Evolutionary conservation across 345 rosid species (phyloP), one percentile per base, ranked within the genome.

Genomic region (Sisymbrium altissimum): DNA sequence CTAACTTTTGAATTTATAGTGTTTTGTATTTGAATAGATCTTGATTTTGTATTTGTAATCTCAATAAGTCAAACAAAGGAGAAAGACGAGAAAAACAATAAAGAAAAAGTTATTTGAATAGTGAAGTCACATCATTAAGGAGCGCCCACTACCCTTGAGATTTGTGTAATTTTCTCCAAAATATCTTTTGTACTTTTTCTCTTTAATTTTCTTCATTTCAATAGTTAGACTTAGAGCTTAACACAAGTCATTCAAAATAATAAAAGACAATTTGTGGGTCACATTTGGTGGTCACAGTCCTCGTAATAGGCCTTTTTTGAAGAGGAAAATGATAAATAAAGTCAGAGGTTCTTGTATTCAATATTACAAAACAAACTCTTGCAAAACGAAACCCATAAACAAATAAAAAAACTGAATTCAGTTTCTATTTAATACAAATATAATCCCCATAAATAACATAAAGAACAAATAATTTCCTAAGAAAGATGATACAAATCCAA

Each of bases 131-230:
- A 64, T 77, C 57, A 77, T n/a, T 39, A 60, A 53, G 9, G 56
- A 70, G 71, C 41, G 56, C 67, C 80, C 80, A 77, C 76, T 77
- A 71, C 49, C 76, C 72, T 77, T 30, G 80, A 77, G 40, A 77
- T 77, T 39, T 70, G 80, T 77, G 76, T 46, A 29, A 15, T 32
- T 33, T 64, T 39, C 36, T 70, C 10, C 9, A 40, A 12, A 4
- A 32, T 60, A 21, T 27, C 57, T 11, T 35, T 62, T 44, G 53
- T 70, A 48, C 38, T 45, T 54, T 69, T 70, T 48, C 53, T 52
- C 50, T 17, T 9, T 6, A 12, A 61, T 25, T 62, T 57, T 40
- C 68, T 30, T 46, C 36, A 58, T 53, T 41, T n/a, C 12, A 68
- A 59, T 9, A 13, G 66, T 44, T 33, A 67, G 1, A 4, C 27